Base-by-base conservation (phyloP, 768 basidiomycete genomes). In the Chlorophyllum brunneum region DNA sequence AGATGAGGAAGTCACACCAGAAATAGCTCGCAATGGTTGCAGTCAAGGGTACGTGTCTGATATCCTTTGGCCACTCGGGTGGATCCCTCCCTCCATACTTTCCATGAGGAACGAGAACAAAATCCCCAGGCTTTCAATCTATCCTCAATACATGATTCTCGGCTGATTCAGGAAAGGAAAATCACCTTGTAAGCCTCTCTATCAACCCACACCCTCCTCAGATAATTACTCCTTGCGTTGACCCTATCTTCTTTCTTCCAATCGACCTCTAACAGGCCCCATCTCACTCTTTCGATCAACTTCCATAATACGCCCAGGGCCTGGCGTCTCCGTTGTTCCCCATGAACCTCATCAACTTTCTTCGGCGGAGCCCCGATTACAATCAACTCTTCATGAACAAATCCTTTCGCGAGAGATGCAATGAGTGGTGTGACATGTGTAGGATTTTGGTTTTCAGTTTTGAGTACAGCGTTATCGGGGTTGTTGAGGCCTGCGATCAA, bases 391-490 rank as follows among this genome's bases (percentile, higher is more conserved):
- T 86, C 86, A 20, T 70, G 71, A 45, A 88, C 82, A 0, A 78
- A 70, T 0, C 76, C 74, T 6, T 61, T 27, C 0, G 84, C 79
- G 6, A 88, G 64, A 7, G 66, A 59, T 4, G 73, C 74, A 38
- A 90, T 81, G 16, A 72, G 69, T 0, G 81, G 80, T 0, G 86
- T 88, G 6, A 90, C 85, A 41, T 79, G 78, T 0, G 86, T 88
- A 4, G 69, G 66, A 15, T 65, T 75, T 57, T 81, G 80, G 26
- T 77, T 75, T 56, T 81, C 79, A 0, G 73, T 63, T 20, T 72
- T 78, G 15, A 88, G 69, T 2, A 86, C 79, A 1, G 73, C 76
- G 3, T 78, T 57, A 58, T 90, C 88, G 4, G 72, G 66, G 57
- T 82, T 80, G 0, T 74, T 75, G 0, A 67, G 42, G 3, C 67